These are phyloP conservation scores for Lactarius pseudohatsudake DNA, from an alignment of 768 basidiomycete species.

Conservation along the genomic window DNA sequence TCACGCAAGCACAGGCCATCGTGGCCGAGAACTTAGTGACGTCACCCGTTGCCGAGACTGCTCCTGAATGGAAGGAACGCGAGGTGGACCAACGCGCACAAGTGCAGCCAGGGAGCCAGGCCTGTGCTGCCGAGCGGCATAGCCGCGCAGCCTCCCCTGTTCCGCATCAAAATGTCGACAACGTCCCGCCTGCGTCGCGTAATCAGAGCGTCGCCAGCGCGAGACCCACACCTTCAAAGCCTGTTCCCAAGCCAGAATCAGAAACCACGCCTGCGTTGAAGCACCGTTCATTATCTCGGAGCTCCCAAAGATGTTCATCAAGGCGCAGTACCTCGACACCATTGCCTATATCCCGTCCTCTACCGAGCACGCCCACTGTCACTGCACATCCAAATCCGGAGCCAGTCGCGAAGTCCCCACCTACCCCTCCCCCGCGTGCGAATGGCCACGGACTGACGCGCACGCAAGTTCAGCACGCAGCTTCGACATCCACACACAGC, in stretches of 20 bases:
- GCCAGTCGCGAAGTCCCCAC: conserved; percentile 9
- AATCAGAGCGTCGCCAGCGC: not conserved
- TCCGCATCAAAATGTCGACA: conserved; percentile 1
- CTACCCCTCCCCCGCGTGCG: conserved; percentile 10
- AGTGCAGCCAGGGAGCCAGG: not conserved
- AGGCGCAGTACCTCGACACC: conserved; percentile 23
- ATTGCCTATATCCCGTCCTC: conserved; percentile 23
- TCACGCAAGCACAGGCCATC: conserved; percentile 3
- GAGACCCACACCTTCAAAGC: not conserved
- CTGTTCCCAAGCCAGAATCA: conserved; percentile 4
- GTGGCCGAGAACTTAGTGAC: not conserved
- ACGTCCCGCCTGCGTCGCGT: not conserved
- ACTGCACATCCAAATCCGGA: conserved; percentile 16
- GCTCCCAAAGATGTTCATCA: conserved; percentile 1
- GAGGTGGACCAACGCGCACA: not conserved
- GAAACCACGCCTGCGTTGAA: not conserved
- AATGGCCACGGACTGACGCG: not conserved
- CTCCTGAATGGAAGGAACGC: not conserved
- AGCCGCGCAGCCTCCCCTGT: not conserved
- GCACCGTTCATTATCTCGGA: conserved; percentile 6
- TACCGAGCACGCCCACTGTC: conserved; percentile 22
- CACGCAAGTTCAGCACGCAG: not conserved
- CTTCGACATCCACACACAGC: not conserved
- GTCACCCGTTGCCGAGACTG: not conserved
- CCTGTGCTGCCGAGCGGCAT: not conserved